phyloP scores from a whole-genome alignment of 1,284 basidiomycete species.

The Trametes pubescens region DNA sequence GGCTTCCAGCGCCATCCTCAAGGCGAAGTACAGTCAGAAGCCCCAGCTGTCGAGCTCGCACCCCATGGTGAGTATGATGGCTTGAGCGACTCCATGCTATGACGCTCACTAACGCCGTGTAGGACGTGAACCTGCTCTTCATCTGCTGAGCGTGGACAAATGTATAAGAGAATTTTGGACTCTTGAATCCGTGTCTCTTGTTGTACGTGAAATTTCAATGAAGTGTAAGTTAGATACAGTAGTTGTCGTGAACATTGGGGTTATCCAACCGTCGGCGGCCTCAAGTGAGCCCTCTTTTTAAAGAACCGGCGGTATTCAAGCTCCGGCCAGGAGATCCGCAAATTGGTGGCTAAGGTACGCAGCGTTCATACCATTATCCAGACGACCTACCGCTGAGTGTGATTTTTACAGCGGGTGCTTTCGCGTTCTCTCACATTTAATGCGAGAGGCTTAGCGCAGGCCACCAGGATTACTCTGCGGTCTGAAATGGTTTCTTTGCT shows the following conservation, averaged over 20 bases:
- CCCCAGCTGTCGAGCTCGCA: constrained; percentile 83
- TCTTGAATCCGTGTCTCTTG: constrained; percentile 1
- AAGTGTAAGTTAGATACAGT: constrained; percentile 1
- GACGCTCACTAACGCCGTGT: constrained; percentile 8
- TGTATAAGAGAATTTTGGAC: neutral
- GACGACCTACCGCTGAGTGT: too few species aligned
- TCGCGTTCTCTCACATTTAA: too few species aligned
- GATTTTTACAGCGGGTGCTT: too few species aligned
- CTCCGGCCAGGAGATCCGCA: too few species aligned
- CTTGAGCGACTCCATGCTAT: neutral
- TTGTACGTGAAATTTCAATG: neutral
- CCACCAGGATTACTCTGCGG: too few species aligned
- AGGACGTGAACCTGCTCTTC: constrained; percentile 66
- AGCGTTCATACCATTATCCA: too few species aligned
- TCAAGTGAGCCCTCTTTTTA: too few species aligned
- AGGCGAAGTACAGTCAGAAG: constrained; percentile 83
- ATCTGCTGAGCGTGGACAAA: constrained; percentile 49
- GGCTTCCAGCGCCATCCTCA: constrained; percentile 57
- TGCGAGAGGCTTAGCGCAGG: too few species aligned
- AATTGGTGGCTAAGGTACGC: too few species aligned
- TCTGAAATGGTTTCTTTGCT: too few species aligned
- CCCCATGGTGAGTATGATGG: constrained; percentile 64
- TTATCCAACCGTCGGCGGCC: neutral
- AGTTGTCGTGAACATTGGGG: too few species aligned
- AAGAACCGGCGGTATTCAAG: too few species aligned